phyloP scores from a whole-genome alignment of 208 protist genomes.

The Entamoeba invadens region DNA sequence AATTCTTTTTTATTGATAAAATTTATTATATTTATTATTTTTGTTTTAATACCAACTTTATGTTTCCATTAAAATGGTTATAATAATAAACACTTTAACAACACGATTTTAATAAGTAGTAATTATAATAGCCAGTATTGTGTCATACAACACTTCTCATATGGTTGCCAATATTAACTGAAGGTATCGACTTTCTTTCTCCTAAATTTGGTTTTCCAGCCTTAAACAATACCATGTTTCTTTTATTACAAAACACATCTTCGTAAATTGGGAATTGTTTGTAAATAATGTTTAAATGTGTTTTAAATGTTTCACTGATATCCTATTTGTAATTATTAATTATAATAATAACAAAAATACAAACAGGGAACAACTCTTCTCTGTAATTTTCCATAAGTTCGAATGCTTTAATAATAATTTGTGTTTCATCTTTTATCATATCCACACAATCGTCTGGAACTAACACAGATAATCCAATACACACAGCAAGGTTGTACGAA shows the following conservation, averaged over 20 bases:
- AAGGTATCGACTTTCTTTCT: too few relatives aligned
- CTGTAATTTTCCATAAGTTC: not conserved
- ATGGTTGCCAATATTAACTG: too few relatives aligned
- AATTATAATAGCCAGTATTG: too few relatives aligned
- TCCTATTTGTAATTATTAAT: not conserved
- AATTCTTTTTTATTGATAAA: too few relatives aligned
- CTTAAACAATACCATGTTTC: too few relatives aligned
- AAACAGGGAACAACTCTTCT: not conserved
- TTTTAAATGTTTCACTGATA: not conserved
- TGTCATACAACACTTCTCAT: too few relatives aligned
- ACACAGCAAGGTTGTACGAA: not conserved
- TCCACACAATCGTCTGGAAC: not conserved
- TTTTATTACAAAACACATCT: not conserved
- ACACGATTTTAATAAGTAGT: too few relatives aligned
- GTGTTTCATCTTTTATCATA: not conserved
- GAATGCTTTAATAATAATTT: not conserved
- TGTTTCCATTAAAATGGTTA: too few relatives aligned
- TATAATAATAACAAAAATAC: not conserved
- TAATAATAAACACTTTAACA: too few relatives aligned
- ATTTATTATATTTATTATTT: too few relatives aligned
- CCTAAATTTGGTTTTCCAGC: too few relatives aligned
- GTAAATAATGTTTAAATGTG: not conserved
- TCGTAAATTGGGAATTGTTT: not conserved
- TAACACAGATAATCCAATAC: not conserved
- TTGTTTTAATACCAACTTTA: too few relatives aligned